Evolutionary conservation across 2,329 filamentous ascomycete genomes (phyloP).

Genomic region (Diaporthe sp.): DNA sequence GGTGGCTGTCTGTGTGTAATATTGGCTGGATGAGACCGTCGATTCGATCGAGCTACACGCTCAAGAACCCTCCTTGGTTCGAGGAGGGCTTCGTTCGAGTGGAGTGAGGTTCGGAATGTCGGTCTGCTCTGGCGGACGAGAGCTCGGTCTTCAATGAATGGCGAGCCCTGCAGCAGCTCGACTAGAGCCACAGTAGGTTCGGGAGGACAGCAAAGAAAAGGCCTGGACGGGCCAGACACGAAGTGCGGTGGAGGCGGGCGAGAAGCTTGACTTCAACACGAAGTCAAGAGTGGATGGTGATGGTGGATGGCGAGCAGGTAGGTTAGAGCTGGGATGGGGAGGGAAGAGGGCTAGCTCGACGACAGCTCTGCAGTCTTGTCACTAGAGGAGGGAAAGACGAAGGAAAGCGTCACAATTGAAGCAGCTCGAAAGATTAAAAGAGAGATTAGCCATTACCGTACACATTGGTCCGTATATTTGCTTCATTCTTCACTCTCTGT

Average conservation of each 20-base stretch:
- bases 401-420: slow-evolving; percentile 16
- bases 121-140: slow-evolving; percentile 5
- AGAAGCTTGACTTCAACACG: slow-evolving; percentile 7
- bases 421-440: slow-evolving; percentile 36
- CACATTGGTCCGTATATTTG: slow-evolving; percentile 33
- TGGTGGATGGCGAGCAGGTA: slow-evolving; percentile 15
- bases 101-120: not conserved
- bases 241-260: slow-evolving; percentile 2
- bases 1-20: not conserved
- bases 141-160: not conserved
- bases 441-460: slow-evolving; percentile 33
- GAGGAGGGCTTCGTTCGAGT: slow-evolving; percentile 1
- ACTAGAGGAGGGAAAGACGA: slow-evolving; percentile 30
- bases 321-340: slow-evolving; percentile 20
- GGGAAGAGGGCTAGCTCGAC: slow-evolving; percentile 26
- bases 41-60: not conserved
- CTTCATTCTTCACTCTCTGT: slow-evolving; percentile 34
- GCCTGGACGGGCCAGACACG: slow-evolving; percentile 2
- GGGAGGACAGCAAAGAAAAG: not conserved
- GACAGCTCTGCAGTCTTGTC: slow-evolving; percentile 27
- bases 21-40: not conserved
- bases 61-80: not conserved
- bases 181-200: slow-evolving; percentile 24
- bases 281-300: slow-evolving; percentile 16
- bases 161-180: slow-evolving; percentile 28